phyloP scores from a whole-genome alignment of 2,329 filamentous ascomycete genomes.

The Magnaporthiopsis poae region DNA sequence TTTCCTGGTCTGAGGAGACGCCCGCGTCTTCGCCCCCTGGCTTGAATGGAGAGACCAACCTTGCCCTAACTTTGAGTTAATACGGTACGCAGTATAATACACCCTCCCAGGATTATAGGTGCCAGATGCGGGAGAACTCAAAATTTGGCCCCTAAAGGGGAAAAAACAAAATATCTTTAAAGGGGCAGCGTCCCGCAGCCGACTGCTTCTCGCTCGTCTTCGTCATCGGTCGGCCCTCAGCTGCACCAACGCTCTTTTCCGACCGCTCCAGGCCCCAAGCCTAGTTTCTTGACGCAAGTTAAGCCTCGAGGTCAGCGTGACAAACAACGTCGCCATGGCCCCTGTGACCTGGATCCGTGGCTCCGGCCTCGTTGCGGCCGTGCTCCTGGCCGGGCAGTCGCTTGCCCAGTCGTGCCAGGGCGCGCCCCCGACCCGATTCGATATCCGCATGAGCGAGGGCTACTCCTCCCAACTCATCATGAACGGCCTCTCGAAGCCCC shows the following conservation, averaged over 20 bases:
- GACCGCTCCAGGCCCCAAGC: not conserved
- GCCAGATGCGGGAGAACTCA: no score
- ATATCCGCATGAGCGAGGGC: not conserved
- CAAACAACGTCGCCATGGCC: not conserved
- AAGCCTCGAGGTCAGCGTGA: not conserved
- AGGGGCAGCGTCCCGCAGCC: not conserved
- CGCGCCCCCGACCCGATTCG: not conserved
- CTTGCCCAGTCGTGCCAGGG: constrained; percentile 1
- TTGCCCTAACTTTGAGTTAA: no score
- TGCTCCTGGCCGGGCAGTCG: constrained; percentile 3
- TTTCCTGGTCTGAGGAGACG: not conserved
- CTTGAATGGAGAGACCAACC: not conserved
- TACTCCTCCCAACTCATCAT: constrained; percentile 7
- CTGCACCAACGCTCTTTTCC: not conserved
- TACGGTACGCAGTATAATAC: no score
- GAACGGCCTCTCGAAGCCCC: constrained; percentile 4
- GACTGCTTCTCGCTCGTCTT: not conserved
- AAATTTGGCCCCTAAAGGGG: no score
- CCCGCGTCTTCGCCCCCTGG: not conserved
- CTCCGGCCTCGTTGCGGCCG: constrained; percentile 2
- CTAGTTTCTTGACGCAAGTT: not conserved
- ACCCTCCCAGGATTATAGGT: no score
- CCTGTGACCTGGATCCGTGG: constrained; percentile 1
- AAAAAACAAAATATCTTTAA: not conserved
- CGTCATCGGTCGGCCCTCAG: not conserved